Base-by-base conservation (phyloP, 2,329 filamentous ascomycete species). In the Alternaria sp. region DNA sequence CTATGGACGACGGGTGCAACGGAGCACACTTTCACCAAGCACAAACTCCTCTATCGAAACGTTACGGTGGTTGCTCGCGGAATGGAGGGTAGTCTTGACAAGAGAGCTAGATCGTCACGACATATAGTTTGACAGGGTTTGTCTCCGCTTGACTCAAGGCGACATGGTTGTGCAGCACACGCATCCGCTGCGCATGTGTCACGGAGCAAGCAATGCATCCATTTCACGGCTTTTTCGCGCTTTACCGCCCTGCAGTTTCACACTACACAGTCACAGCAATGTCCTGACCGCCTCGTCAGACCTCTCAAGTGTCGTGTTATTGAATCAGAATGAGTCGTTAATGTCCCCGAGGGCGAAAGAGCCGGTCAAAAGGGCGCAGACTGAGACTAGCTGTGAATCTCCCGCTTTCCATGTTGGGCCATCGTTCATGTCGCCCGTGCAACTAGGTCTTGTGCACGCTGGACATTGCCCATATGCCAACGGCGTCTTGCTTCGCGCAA, bases 111-210 rank as follows among this genome's bases (percentile, higher is more conserved):
- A 49, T 38, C 1, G 46, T 38, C 46, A 38, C 32, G 32, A 18
- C 46, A 18, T 38, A 36, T 49, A n/a, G 30, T 49, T 26, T 38
- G 46, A 38, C 46, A 36, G 32, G 53, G 22, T 36, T 32, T 2
- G 26, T 30, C n/a, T 48, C 32, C 22, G 43, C 53, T 55, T 48
- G 53, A 48, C 53, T 55, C 53, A 46, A 46, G 39, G 39, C n/a
- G 41, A 46, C 41, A 54, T 46, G 52, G 52, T 53, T 53, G 51
- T 53, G 53, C 43, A 41, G 34, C 20, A 39, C 34, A 48, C 34
- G 43, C 34, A 55, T 38, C 53, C 53, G 43, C 24, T 38, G 46
- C 18, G 51, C 12, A 43, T 32, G 38, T 41, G 22, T 41, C 57
- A 36, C 46, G 16, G 24, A 24, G 28, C 22, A 26, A n/a, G 55